phyloP scores from a whole-genome alignment of 1,284 basidiomycete species.

The Pseudomicrostroma phylloplanum region DNA sequence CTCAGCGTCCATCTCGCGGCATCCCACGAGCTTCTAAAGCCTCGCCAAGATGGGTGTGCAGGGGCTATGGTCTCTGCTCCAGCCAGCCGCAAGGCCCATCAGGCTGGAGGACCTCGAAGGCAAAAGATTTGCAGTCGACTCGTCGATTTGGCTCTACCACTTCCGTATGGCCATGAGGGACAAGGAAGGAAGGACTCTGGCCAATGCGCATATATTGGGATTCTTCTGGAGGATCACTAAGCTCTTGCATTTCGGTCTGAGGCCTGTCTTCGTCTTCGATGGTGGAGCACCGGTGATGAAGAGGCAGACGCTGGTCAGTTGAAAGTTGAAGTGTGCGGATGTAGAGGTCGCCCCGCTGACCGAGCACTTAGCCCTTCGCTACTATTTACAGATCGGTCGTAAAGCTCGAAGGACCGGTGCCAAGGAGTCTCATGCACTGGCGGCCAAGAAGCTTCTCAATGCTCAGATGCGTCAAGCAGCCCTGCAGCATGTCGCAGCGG shows the following conservation, averaged over 20 bases:
- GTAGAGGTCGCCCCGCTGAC: no score
- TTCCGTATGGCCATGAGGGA: conserved; percentile 86
- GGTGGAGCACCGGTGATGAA: conserved; percentile 56
- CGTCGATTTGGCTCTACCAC: conserved; percentile 93
- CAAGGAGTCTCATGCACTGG: conserved; percentile 44
- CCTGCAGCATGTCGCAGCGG: conserved; percentile 60
- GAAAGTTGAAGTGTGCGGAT: background rate
- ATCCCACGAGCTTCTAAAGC: no score
- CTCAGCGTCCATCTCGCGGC: no score
- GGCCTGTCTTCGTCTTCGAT: conserved; percentile 82
- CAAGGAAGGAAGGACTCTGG: conserved; percentile 81
- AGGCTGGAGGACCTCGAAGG: conserved; percentile 50
- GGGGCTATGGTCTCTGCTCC: conserved; percentile 50
- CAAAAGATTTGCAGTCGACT: conserved; percentile 66
- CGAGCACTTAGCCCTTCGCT: conserved; percentile 47
- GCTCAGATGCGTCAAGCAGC: conserved; percentile 90
- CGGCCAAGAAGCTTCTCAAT: conserved; percentile 77
- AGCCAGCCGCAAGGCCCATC: conserved; percentile 50
- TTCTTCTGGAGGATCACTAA: conserved; percentile 79
- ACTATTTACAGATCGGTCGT: background rate
- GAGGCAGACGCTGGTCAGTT: conserved; percentile 48
- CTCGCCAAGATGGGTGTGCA: conserved; percentile 42
- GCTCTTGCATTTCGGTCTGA: conserved; percentile 80
- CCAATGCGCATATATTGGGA: conserved; percentile 91
- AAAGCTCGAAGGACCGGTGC: conserved; percentile 53